Evolutionary conservation across 768 basidiomycete species (phyloP).

Genomic region (Podaxis sp.): DNA sequence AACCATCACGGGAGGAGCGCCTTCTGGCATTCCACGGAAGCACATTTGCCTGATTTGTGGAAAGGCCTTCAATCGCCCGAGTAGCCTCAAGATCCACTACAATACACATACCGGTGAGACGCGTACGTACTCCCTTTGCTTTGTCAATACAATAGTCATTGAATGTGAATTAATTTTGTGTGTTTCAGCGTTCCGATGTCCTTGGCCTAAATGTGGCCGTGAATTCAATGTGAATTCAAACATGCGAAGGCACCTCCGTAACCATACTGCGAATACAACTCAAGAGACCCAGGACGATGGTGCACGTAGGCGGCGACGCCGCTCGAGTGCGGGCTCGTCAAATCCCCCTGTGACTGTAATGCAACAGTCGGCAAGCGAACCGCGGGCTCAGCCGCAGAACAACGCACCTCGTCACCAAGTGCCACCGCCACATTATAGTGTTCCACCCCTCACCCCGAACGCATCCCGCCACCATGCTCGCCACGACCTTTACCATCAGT

Average conservation of each 20-base stretch:
- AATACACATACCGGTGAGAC: constrained; percentile 71
- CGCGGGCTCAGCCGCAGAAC: neutral
- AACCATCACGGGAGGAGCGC: constrained; percentile 1
- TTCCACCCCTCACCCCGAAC: constrained; percentile 4
- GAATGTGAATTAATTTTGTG: constrained; percentile 9
- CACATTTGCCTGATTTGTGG: constrained; percentile 54
- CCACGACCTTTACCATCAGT: constrained; percentile 15
- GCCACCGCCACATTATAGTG: neutral
- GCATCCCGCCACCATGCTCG: constrained; percentile 3
- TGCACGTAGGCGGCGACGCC: constrained; percentile 27
- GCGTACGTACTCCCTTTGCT: constrained; percentile 42
- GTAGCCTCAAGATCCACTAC: constrained; percentile 63
- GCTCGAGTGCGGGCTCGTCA: constrained; percentile 7
- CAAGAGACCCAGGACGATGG: constrained; percentile 29
- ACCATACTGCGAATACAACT: constrained; percentile 46
- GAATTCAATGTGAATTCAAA: constrained; percentile 86
- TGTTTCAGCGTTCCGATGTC: constrained; percentile 66
- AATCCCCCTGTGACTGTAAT: neutral
- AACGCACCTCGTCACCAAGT: constrained; percentile 4
- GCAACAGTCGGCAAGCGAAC: constrained; percentile 5
- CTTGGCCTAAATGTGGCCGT: constrained; percentile 70
- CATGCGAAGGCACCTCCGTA: constrained; percentile 79
- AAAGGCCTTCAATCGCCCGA: constrained; percentile 70
- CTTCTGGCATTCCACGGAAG: constrained; percentile 33
- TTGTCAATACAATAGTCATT: neutral